Evolutionary conservation across 108 stramenopile species (phyloP), one percentile per base, ranked within the genome.

Genomic region (Nitzschia putrida): DNA sequence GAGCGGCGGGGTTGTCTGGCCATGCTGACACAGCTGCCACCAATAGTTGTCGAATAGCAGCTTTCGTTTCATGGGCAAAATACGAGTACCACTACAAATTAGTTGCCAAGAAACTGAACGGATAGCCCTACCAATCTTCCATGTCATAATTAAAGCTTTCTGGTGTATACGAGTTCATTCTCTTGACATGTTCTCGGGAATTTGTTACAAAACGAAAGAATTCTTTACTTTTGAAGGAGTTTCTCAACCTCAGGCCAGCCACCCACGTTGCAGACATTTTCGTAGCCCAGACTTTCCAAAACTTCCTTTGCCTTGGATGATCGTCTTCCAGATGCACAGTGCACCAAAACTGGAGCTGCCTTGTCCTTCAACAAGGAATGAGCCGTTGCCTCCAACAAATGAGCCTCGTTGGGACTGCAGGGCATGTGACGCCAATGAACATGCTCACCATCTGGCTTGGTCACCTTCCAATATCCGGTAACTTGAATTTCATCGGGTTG

Each of bases 171-270:
- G 29, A 34, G 29, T 1, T 1, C 4, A 34, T 34, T 34, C 29
- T 34, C 29, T 34, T 4, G 4, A 34, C 4, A 4, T 4, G 29
- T 34, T 34, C 29, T 34, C 29, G 4, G 29, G 4, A 34, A 34
- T 34, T 4, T 34, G 4, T 34, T 34, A n/a, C n/a, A n/a, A n/a
- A n/a, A n/a, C n/a, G n/a, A n/a, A n/a, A 1, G 29, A 34, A 34
- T 34, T 34, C 29, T 3, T 4, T 34, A 34, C 29, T 34, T 34
- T 34, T 34, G 29, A 34, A 34, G 29, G 29, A 49, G 18, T 49
- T 49, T 16, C 47, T 49, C n/a, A 49, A 49, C 47, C 18, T 49
- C 47, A 18, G 14, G 47, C 47, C 47, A 49, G n/a, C 47, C 47
- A 49, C 47, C 47, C 2, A 49, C 47, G 47, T 49, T 49, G n/a